These are phyloP conservation scores for Hamamelis virginiana DNA, from an alignment of 164 flowering plant species.

Conservation along the genomic window DNA sequence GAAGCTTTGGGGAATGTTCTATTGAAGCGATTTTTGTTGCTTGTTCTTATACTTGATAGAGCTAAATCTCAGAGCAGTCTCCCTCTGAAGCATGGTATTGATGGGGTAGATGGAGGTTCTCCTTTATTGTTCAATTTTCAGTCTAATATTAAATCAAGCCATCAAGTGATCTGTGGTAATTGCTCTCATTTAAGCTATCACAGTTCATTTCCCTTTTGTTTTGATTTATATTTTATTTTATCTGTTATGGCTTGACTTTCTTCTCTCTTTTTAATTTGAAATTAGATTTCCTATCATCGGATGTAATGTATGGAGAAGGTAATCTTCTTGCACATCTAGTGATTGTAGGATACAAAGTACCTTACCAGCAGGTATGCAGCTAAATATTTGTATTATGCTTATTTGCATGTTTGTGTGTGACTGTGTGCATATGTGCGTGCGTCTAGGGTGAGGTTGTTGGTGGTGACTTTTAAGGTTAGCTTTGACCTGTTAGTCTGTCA, in stretches of 20 bases:
- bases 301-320: constrained; percentile 97
- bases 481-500: neutral
- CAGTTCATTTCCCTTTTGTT: neutral
- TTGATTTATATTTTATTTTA: constrained; percentile 1
- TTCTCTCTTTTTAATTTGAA: constrained; percentile 16
- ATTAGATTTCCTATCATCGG: constrained; percentile 77
- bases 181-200: neutral
- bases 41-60: constrained; percentile 83
- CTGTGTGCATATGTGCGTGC: too few relatives aligned
- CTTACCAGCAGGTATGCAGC: constrained; percentile 69
- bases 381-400: neutral
- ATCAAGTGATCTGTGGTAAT: constrained; percentile 75
- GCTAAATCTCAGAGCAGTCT: constrained; percentile 78
- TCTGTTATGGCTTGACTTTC: constrained; percentile 18
- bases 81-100: constrained; percentile 86
- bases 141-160: constrained; percentile 71
- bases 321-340: constrained; percentile 80
- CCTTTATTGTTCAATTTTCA: constrained; percentile 61
- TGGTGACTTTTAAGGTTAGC: neutral
- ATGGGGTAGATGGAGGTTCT: constrained; percentile 96
- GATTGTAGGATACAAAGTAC: constrained; percentile 81
- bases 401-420: neutral
- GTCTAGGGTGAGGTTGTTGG: neutral
- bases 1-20: constrained; percentile 77
- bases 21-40: constrained; percentile 80